Base-by-base conservation (phyloP, 1,139 yeast species). In the Protomyces macrosporus region DNA sequence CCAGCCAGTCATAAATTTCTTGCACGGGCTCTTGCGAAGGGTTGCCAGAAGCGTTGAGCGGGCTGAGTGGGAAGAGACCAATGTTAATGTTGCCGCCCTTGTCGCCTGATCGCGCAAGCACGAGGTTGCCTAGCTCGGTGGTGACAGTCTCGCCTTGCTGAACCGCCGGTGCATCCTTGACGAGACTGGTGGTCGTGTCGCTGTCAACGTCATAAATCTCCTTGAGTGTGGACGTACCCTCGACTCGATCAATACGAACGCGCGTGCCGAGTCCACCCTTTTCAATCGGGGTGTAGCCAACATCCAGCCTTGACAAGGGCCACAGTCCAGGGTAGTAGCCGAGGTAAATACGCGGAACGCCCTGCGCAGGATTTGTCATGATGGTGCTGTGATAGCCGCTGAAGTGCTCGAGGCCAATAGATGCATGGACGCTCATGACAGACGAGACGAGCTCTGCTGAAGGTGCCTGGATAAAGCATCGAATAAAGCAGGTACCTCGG, bases 1-100 rank as follows among this genome's bases (percentile, higher is more conserved):
- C 66, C 48, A 72, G 65, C 62, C 68, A 67, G 32, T 64, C 65
- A 57, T 66, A 42, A 70, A 64, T 70, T 71, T 37, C 65, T 68
- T 14, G 67, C 60, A 33, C 66, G 64, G 39, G 35, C n/a, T 12
- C 30, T 12, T 33, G 35, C 9, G 35, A 30, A 33, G 53, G 53
- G 4, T n/a, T 12, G 68, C 48, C 48, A 7, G 23, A 14, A 10
- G 9, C 23, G 23, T 16, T 16, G 32, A 42, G 48, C 4, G 48
- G 48, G 16, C 48, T 42, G 30, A 42, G 71, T 50, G 67, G 69
- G 30, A 63, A 68, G 16, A 68, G 37, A 3, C 70, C 70, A 32
- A 68, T 39, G 37, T 68, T 68, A 33, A 61, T 58, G 61, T 68
- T 68, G n/a, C 65, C 58, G 7, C 69, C 70, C 56, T 68, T 68